These are phyloP conservation scores for Colletotrichum chrysophilum DNA, from an alignment of 2,329 filamentous ascomycete genomes.

Conservation along the genomic window DNA sequence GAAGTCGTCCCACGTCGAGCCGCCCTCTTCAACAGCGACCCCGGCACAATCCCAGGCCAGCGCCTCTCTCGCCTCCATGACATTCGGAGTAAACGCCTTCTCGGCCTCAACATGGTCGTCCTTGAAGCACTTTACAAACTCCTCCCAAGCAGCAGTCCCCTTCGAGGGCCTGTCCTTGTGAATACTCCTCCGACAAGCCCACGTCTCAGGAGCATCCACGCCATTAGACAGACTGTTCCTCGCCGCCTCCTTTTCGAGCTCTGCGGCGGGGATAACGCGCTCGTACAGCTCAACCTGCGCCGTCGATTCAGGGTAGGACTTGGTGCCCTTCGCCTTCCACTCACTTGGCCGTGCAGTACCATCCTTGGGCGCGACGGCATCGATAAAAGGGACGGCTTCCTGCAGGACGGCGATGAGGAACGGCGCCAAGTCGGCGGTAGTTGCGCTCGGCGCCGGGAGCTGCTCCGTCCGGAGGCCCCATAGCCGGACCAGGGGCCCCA, in stretches of 20 bases:
- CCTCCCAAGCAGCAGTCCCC: slow-evolving; percentile 66
- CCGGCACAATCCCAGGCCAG: slow-evolving; percentile 52
- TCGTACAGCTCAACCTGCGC: slow-evolving; percentile 60
- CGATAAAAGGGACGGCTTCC: slow-evolving; percentile 66
- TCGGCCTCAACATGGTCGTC: slow-evolving; percentile 48
- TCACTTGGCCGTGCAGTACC: slow-evolving; percentile 34
- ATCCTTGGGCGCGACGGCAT: slow-evolving; percentile 52
- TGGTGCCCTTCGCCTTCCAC: slow-evolving; percentile 59
- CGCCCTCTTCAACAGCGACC: slow-evolving; percentile 42
- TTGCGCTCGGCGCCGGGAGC: slow-evolving; percentile 47
- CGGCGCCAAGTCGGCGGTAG: slow-evolving; percentile 47
- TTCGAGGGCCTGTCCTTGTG: slow-evolving; percentile 57
- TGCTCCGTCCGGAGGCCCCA: slow-evolving; percentile 54
- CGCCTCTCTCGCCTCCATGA: slow-evolving; percentile 38
- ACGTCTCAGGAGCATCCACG: slow-evolving; percentile 52
- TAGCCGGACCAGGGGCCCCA: slow-evolving; percentile 58
- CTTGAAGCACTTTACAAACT: slow-evolving; percentile 67
- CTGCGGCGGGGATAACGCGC: slow-evolving; percentile 49
- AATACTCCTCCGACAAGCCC: slow-evolving; percentile 67
- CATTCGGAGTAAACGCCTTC: slow-evolving; percentile 42
- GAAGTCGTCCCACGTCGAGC: slow-evolving; percentile 50
- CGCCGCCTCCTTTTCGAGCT: slow-evolving; percentile 44
- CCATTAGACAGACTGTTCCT: slow-evolving; percentile 32
- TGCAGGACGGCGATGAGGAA: slow-evolving; percentile 59
- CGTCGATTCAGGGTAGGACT: slow-evolving; percentile 52